phyloP scores from a whole-genome alignment of 2,329 filamentous ascomycete species.

The Colletotrichum sp. region DNA sequence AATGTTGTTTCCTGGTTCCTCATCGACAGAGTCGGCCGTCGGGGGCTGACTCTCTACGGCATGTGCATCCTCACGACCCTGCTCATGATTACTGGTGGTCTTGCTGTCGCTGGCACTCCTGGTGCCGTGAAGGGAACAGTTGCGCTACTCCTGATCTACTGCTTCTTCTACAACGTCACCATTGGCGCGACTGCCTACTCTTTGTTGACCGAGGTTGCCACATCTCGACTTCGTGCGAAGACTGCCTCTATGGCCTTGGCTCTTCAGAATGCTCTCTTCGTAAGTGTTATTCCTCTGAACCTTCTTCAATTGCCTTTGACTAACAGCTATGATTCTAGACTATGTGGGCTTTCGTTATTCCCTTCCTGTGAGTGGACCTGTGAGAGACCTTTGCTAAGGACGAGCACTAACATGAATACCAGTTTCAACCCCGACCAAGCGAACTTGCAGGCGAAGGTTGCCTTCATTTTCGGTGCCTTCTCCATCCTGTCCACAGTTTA shows the following conservation, averaged over 20 bases:
- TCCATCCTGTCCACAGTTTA: conserved; percentile 31
- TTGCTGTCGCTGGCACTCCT: conserved; percentile 22
- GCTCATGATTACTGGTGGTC: conserved; percentile 34
- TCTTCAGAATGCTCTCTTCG: conserved; percentile 36
- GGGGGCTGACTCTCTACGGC: conserved; percentile 34
- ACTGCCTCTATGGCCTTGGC: conserved; percentile 43
- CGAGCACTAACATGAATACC: background rate
- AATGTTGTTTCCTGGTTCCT: conserved; percentile 37
- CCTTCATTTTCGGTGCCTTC: conserved; percentile 42
- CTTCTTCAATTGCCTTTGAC: background rate
- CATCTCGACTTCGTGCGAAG: conserved; percentile 40
- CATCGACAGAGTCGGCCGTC: conserved; percentile 35
- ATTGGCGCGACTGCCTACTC: conserved; percentile 44
- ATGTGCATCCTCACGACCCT: conserved; percentile 32
- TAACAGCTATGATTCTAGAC: background rate
- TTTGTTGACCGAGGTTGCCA: conserved; percentile 41
- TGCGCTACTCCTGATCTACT: conserved; percentile 42
- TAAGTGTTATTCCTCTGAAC: background rate
- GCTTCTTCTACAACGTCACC: conserved; percentile 42
- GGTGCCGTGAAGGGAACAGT: conserved; percentile 29
- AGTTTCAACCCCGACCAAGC: conserved; percentile 32
- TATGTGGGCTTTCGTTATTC: conserved; percentile 27
- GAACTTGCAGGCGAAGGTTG: conserved; percentile 44
- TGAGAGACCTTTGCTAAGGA: background rate
- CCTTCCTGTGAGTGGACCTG: conserved; percentile 22